A percentile compares a stretch with the other conserved stretches of the same genome.
Conservation (phyloP, 306 rosid species). For the Oxytropis ochrocephala region DNA sequence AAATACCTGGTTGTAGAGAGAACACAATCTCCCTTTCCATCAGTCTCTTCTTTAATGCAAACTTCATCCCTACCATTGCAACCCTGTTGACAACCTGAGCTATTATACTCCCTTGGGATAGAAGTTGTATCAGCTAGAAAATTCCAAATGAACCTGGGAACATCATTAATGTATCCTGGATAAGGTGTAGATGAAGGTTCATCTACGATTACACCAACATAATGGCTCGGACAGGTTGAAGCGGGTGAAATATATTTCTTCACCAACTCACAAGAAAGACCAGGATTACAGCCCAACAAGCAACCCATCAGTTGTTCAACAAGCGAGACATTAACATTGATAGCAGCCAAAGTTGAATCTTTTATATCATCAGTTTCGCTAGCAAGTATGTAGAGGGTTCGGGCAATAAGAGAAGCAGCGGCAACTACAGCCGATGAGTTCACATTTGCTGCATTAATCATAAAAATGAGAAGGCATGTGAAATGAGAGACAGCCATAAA, state of each 20-base stretch:
- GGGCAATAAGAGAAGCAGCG: constrained; percentile 87
- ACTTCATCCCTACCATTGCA: constrained; percentile 67
- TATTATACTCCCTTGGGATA: constrained; percentile 31
- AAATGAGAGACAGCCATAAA: neutral
- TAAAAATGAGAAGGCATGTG: constrained; percentile 12
- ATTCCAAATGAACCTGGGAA: constrained; percentile 86
- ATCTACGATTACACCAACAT: constrained; percentile 71
- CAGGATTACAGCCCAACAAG: constrained; percentile 72
- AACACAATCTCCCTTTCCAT: constrained; percentile 73
- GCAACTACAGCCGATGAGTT: constrained; percentile 81
- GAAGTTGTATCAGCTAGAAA: constrained; percentile 82
- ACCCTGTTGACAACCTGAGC: constrained; percentile 52
- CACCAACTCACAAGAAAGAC: constrained; percentile 87
- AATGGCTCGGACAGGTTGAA: constrained; percentile 73
- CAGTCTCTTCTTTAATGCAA: constrained; percentile 65
- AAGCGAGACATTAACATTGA: constrained; percentile 70
- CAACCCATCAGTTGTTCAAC: constrained; percentile 78
- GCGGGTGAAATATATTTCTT: constrained; percentile 65
- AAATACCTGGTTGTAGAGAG: constrained; percentile 87
- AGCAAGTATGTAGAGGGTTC: constrained; percentile 75
- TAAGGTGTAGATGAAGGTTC: constrained; percentile 72
- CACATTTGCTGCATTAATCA: constrained; percentile 57
- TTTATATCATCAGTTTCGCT: constrained; percentile 38
- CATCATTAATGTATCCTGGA: constrained; percentile 55
- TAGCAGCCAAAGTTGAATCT: constrained; percentile 47